Evolutionary conservation across 2,329 filamentous ascomycete species (phyloP).

Genomic region (Purpureocillium lavendulum): DNA sequence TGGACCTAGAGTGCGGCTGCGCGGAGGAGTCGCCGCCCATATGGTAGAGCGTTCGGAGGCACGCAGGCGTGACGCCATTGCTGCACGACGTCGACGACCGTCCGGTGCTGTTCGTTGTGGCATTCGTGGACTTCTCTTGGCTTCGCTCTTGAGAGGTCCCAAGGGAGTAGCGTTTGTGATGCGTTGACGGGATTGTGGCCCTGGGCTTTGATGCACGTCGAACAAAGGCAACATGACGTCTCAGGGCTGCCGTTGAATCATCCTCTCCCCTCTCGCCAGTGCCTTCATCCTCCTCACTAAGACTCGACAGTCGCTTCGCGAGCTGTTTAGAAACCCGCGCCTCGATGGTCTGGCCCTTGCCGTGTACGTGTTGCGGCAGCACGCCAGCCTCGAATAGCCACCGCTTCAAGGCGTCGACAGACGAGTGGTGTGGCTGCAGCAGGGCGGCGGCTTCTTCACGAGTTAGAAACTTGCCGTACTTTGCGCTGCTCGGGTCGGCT

Average conservation of each 20-base stretch:
- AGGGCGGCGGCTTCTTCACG: conserved; percentile 40
- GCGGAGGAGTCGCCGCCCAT: conserved; percentile 35
- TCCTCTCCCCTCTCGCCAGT: too few species aligned
- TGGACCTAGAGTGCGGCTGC: conserved; percentile 50
- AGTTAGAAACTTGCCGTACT: conserved; percentile 40
- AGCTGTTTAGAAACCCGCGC: conserved; percentile 29
- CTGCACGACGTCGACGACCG: conserved; percentile 25
- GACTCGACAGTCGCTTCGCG: conserved; percentile 32
- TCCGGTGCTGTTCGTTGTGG: too few species aligned
- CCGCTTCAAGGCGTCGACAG: conserved; percentile 28
- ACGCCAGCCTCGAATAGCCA: conserved; percentile 37
- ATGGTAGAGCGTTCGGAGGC: conserved; percentile 35
- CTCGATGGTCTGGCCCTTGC: conserved; percentile 30
- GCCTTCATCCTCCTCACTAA: not conserved
- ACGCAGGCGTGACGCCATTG: conserved; percentile 31
- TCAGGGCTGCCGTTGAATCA: too few species aligned
- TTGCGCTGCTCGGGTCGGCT: conserved; percentile 35
- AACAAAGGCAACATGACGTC: too few species aligned
- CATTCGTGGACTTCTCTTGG: too few species aligned
- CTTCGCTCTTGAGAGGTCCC: too few species aligned
- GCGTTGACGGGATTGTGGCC: too few species aligned
- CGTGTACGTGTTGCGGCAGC: conserved; percentile 23
- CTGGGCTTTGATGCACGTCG: too few species aligned
- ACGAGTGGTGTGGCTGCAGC: conserved; percentile 31
- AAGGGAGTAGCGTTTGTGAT: too few species aligned